A percentile compares a stretch with the other conserved stretches of the same genome.
phyloP scores from a whole-genome alignment of 352 stramenopile species.

The Phytophthora niederhauseri region DNA sequence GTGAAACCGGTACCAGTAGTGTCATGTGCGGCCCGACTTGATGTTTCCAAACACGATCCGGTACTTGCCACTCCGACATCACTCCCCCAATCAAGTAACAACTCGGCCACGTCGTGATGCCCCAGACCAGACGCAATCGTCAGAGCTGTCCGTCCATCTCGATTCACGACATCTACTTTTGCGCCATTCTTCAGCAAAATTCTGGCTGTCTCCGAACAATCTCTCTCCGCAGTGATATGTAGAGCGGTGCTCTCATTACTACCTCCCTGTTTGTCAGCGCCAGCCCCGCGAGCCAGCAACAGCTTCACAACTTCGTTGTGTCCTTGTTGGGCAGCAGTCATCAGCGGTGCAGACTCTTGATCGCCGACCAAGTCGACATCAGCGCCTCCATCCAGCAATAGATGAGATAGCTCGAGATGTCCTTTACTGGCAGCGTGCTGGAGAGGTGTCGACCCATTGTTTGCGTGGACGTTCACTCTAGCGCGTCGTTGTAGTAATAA shows the following conservation, averaged over 20 bases:
- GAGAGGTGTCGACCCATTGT: neutral
- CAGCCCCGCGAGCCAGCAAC: neutral
- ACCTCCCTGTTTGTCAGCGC: neutral
- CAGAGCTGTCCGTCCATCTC: neutral
- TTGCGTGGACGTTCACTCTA: neutral
- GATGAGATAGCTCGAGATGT: slow-evolving; percentile 5
- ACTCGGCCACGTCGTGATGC: neutral
- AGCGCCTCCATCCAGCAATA: slow-evolving; percentile 5
- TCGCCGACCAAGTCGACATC: neutral
- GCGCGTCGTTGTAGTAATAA: neutral
- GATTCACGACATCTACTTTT: neutral
- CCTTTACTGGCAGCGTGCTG: neutral
- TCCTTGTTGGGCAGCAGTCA: neutral
- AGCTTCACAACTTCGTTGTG: slow-evolving; percentile 9
- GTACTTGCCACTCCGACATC: neutral
- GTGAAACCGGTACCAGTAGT: neutral
- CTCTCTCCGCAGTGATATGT: neutral
- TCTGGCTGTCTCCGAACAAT: slow-evolving; percentile 3
- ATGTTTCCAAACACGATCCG: neutral
- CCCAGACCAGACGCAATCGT: neutral
- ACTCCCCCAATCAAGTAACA: slow-evolving; percentile 2
- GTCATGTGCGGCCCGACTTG: too few species aligned
- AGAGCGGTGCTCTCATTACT: neutral
- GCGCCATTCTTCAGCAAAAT: slow-evolving; percentile 3
- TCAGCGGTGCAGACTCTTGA: neutral